Evolutionary conservation across 78 protist genomes (phyloP).

Genomic region (Dictyostelium discoideum): dicty_2.7 NC_007088.5:5794501-5795000

Average conservation of each 20-base stretch:
- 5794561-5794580: not conserved
- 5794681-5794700: not conserved
- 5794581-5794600: not conserved
- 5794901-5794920: conserved; percentile 7
- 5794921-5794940: not conserved
- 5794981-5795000: not conserved
- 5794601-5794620: not conserved
- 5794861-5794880: not conserved
- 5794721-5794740: not conserved
- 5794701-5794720: not conserved
- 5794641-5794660: not conserved
- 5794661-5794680: not conserved
- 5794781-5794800: not conserved
- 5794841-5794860: not conserved
- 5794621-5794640: not conserved
- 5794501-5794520: not conserved
- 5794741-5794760: not conserved
- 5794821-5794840: not conserved
- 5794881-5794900: not conserved
- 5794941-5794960: not conserved
- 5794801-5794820: not conserved
- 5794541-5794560: not conserved
- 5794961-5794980: not conserved
- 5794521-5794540: not conserved
- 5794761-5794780: not conserved